Base-by-base conservation (phyloP, 2,329 filamentous ascomycete genomes). In the Xylariomycetidae sp. region DNA sequence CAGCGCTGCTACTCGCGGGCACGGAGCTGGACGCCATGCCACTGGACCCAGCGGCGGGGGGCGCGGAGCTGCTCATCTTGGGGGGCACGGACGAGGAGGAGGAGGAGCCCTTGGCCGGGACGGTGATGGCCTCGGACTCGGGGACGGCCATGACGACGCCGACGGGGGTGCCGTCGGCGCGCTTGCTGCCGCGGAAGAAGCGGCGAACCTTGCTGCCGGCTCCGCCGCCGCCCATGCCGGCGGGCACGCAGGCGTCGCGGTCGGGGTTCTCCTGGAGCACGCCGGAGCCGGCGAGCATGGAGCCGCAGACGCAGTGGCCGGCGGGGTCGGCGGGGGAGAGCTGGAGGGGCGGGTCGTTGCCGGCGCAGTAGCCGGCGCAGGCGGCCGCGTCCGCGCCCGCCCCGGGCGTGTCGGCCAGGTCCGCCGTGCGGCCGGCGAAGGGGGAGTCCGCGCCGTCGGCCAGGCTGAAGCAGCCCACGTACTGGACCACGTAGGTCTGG, bases 231-330 rank as follows among this genome's bases (percentile, higher is more conserved):
- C 10, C 34, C 2, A 17, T 5, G 32, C 35, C 33, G 5, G 32
- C 20, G 5, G 20, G 9, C 16, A 32, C 32, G 31, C 32, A 34
- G 13, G 32, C 32, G n/a, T 29, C 13, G 5, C 32, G 32, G 31
- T 33, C 24, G 9, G 14, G 15, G n/a, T 23, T 17, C 10, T 8
- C 13, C 5, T 5, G 12, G 7, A 34, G 32, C 5, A 29, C 12
- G 10, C 6, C 6, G 26, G 26, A 16, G 13, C 26, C 26, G 25
- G 25, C 19, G 6, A 37, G 18, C 3, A 20, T 10, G 25, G 29
- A 31, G 4, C 39, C 39, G 14, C 39, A 41, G 32, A 35, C 35
- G 19, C 39, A 41, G 29, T 33, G 35, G 10, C 39, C 39, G 5
- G 14, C 15, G 26, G 35, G 38, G 32, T 41, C 34, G 16, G 32